Conservation (phyloP, 352 stramenopile species). For the Phytophthora foliorum region DNA sequence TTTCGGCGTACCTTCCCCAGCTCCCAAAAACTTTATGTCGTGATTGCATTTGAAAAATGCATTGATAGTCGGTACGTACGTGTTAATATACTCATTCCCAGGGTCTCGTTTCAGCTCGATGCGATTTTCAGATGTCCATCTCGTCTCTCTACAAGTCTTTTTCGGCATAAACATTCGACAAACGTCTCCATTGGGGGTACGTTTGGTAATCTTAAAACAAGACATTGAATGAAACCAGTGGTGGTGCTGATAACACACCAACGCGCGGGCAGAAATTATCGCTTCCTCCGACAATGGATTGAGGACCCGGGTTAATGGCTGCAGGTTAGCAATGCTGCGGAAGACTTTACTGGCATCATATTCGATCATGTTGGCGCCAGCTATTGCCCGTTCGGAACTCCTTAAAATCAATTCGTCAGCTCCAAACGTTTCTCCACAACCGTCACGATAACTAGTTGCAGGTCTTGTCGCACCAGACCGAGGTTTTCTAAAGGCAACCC, state of each 20-base stretch:
- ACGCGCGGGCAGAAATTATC: no score
- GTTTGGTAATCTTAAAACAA: conserved; percentile 14
- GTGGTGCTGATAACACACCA: conserved; percentile 9
- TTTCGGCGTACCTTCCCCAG: conserved; percentile 11
- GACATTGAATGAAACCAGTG: conserved; percentile 13
- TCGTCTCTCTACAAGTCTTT: neutral
- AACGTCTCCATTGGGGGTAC: neutral
- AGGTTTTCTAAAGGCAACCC: no score
- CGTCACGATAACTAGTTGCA: no score
- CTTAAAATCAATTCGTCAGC: no score
- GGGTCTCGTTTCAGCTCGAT: neutral
- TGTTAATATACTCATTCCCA: conserved; percentile 9
- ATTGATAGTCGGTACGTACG: conserved; percentile 2
- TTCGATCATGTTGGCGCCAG: no score
- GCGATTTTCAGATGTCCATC: conserved; percentile 3
- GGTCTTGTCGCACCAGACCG: no score
- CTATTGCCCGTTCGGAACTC: no score
- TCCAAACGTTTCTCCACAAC: no score
- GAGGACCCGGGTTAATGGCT: no score
- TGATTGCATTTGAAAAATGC: conserved; percentile 16
- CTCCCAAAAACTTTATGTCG: conserved; percentile 8
- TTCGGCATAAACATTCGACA: conserved; percentile 21
- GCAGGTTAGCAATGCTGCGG: no score
- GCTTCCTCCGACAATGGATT: no score
- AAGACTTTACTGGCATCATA: no score